phyloP scores from a whole-genome alignment of 2,329 filamentous ascomycete species.

The Arthroderma sp. region DNA sequence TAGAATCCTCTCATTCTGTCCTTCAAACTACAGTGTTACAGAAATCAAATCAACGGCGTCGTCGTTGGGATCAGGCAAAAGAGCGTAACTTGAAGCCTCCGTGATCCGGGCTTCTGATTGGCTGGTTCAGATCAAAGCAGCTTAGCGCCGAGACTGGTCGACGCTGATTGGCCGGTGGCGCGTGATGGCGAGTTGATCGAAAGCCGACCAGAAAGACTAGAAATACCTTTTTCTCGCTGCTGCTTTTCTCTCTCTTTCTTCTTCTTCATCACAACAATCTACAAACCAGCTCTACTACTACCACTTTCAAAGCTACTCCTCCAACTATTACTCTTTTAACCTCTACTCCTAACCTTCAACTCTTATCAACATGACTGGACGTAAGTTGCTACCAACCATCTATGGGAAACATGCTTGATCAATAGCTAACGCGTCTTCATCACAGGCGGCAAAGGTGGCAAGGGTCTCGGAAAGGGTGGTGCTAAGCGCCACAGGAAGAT shows the following conservation, averaged over 20 bases:
- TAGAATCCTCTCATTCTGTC: not conserved
- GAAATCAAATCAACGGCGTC: not conserved
- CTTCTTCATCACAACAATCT: slow-evolving; percentile 14
- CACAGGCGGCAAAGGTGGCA: slow-evolving; percentile 83
- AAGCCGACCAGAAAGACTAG: slow-evolving; percentile 17
- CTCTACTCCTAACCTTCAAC: slow-evolving; percentile 15
- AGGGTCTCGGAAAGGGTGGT: slow-evolving; percentile 95
- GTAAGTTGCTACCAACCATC: slow-evolving; percentile 30
- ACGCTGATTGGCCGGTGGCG: slow-evolving; percentile 6
- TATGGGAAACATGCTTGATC: slow-evolving; percentile 9
- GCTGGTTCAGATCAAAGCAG: slow-evolving; percentile 12
- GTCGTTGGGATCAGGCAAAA: slow-evolving; percentile 6
- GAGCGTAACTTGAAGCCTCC: not conserved
- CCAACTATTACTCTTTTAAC: slow-evolving; percentile 10
- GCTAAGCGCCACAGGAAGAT: slow-evolving; percentile 99
- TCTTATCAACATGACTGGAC: slow-evolving; percentile 45
- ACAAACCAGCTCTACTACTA: slow-evolving; percentile 11
- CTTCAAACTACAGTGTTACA: not conserved
- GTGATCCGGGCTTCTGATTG: slow-evolving; percentile 25
- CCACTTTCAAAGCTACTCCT: slow-evolving; percentile 3
- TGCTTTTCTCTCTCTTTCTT: slow-evolving; percentile 12
- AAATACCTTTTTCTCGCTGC: slow-evolving; percentile 26
- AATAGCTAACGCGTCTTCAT: slow-evolving; percentile 33
- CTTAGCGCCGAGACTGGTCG: not conserved
- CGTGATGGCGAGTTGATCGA: slow-evolving; percentile 24